These are phyloP conservation scores for Dendrobium catenatum DNA, from an alignment of 106 monocot species.

Conservation along the genomic window DNA sequence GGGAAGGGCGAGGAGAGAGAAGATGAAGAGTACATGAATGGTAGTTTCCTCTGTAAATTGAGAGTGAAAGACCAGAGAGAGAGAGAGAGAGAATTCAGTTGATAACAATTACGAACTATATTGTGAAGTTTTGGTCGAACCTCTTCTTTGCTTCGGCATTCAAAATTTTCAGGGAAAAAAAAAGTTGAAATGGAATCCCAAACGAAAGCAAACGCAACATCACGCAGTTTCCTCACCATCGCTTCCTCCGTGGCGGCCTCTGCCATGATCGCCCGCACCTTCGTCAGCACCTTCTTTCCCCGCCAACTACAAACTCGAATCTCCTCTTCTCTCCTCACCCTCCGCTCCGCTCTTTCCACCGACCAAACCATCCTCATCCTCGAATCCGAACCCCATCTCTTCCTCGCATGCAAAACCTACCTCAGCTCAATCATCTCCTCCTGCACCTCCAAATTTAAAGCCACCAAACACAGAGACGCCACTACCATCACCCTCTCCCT, in stretches of 20 bases:
- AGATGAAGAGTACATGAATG: too few species aligned
- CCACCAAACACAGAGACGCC: constrained; percentile 6
- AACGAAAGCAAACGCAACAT: neutral
- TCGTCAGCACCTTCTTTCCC: constrained; percentile 21
- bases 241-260: constrained; percentile 22
- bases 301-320: constrained; percentile 9
- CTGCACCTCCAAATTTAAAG: constrained; percentile 10
- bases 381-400: constrained; percentile 14
- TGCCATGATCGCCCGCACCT: constrained; percentile 12
- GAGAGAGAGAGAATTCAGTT: too few species aligned
- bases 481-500: neutral
- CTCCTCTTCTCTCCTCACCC: neutral
- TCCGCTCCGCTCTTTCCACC: constrained; percentile 6
- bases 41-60: too few species aligned
- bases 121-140: too few species aligned
- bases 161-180: too few species aligned
- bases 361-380: constrained; percentile 18
- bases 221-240: constrained; percentile 6
- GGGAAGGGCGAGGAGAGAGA: too few species aligned
- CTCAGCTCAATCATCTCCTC: constrained; percentile 10
- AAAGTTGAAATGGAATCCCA: too few species aligned
- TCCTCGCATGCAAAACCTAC: constrained; percentile 3
- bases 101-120: too few species aligned
- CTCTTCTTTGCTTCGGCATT: too few species aligned
- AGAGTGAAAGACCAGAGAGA: too few species aligned